Percentiles rank a stretch among this genome's conserved stretches.
Evolutionary conservation across 1,139 yeast species (phyloP).

Genomic region (Geotrichum fermentans): DNA sequence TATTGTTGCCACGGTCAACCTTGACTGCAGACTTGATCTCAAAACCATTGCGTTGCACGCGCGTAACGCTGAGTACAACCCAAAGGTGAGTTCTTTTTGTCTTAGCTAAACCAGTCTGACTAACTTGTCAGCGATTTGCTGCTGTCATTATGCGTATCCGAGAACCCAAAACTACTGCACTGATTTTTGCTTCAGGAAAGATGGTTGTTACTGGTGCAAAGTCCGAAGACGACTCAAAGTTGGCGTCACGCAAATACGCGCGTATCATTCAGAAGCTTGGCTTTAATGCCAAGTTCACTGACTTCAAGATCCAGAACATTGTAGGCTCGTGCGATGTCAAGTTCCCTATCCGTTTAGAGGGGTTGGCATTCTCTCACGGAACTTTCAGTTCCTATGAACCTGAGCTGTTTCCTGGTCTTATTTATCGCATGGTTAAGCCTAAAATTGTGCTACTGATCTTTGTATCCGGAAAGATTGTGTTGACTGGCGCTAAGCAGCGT

Average conservation of each 20-base stretch:
- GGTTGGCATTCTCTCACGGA: slow-evolving; percentile 96
- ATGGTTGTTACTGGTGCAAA: slow-evolving; percentile 99
- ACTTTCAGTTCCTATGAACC: slow-evolving; percentile 99
- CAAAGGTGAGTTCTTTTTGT: slow-evolving; percentile 41
- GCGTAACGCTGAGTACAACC: slow-evolving; percentile 97
- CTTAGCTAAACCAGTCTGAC: too few relatives aligned
- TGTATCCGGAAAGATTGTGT: slow-evolving; percentile 94
- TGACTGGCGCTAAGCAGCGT: slow-evolving; percentile 98
- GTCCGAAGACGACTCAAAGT: slow-evolving; percentile 93
- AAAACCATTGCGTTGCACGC: slow-evolving; percentile 98
- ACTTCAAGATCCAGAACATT: slow-evolving; percentile 94
- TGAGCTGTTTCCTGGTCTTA: slow-evolving; percentile 94
- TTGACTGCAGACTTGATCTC: slow-evolving; percentile 91
- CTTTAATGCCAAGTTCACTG: slow-evolving; percentile 85
- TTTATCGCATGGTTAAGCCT: slow-evolving; percentile 99
- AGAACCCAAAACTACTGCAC: slow-evolving; percentile 97
- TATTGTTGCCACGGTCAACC: slow-evolving; percentile 95
- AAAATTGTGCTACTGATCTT: slow-evolving; percentile 92
- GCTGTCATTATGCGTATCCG: slow-evolving; percentile 99
- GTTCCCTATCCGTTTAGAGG: slow-evolving; percentile 95
- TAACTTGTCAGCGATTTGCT: slow-evolving; percentile 72
- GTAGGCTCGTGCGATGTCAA: slow-evolving; percentile 97
- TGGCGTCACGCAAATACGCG: slow-evolving; percentile 96
- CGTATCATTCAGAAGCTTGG: slow-evolving; percentile 97
- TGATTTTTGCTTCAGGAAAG: slow-evolving; percentile 96